These are phyloP conservation scores for Aureobasidium sp. DNA, from an alignment of 2,329 filamentous ascomycete genomes.

Conservation along the genomic window DNA sequence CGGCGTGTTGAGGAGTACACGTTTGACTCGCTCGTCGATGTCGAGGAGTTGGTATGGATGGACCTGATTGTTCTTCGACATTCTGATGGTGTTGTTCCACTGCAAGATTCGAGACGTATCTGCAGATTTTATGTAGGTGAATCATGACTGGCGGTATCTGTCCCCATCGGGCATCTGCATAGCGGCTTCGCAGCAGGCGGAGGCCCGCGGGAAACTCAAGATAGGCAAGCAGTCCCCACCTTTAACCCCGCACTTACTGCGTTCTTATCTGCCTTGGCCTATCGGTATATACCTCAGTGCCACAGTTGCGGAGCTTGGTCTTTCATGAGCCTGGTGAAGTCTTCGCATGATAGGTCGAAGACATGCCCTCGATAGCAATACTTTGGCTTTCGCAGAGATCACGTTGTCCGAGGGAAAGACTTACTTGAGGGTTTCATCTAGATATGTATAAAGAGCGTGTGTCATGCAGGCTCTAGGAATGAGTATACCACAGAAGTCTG, in stretches of 20 bases:
- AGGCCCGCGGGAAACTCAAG: neutral
- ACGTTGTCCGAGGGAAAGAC: neutral
- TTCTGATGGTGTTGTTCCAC: neutral
- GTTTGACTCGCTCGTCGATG: conserved; percentile 28
- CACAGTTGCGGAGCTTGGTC: neutral
- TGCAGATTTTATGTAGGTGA: neutral
- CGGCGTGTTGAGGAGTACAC: conserved; percentile 24
- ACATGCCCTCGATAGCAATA: neutral
- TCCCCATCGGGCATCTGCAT: neutral
- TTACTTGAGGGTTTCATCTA: neutral
- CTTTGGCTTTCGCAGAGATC: neutral
- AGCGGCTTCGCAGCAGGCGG: neutral
- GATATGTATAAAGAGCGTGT: neutral
- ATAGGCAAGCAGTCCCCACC: neutral
- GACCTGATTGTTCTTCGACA: conserved; percentile 6
- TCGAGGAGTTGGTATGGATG: conserved; percentile 19
- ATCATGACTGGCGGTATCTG: neutral
- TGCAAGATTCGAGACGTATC: neutral
- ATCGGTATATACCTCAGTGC: neutral
- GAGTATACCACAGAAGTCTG: too few relatives aligned
- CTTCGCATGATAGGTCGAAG: neutral
- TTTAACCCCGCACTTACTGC: too few relatives aligned
- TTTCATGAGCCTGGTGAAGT: neutral
- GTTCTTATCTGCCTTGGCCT: neutral
- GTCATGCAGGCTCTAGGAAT: neutral